These are phyloP conservation scores for Termitomyces sp. DNA, from an alignment of 1,284 basidiomycete species.

Conservation along the genomic window DNA sequence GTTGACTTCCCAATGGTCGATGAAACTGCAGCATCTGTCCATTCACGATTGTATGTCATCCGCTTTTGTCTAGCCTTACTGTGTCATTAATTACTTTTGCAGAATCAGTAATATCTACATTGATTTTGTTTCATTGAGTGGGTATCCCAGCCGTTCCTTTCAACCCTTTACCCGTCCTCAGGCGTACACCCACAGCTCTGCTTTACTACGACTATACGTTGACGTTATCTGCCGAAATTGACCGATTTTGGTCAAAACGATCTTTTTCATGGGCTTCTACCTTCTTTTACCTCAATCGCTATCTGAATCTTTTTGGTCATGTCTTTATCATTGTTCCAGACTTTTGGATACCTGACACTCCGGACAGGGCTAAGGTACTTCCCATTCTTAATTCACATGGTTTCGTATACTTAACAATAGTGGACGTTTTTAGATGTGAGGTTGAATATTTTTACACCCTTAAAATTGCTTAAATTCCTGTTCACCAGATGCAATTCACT, in stretches of 20 bases:
- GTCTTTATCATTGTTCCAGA: no score
- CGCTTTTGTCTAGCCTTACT: not conserved
- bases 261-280: not conserved
- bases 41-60: not conserved
- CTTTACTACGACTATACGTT: no score
- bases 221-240: no score
- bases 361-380: no score
- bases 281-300: no score
- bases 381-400: no score
- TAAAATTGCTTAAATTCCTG: not conserved
- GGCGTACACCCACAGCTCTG: not conserved
- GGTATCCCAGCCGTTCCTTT: not conserved
- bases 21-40: not conserved
- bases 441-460: not conserved
- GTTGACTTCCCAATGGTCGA: not conserved
- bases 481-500: constrained; percentile 16
- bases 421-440: not conserved
- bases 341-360: no score
- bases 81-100: not conserved
- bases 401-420: not conserved
- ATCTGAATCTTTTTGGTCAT: no score
- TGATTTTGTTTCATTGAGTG: not conserved
- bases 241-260: not conserved
- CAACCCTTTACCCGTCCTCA: not conserved
- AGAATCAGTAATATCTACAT: not conserved